Conservation (phyloP, 495 filamentous ascomycete species). For the Podospora fimiseda region DNA sequence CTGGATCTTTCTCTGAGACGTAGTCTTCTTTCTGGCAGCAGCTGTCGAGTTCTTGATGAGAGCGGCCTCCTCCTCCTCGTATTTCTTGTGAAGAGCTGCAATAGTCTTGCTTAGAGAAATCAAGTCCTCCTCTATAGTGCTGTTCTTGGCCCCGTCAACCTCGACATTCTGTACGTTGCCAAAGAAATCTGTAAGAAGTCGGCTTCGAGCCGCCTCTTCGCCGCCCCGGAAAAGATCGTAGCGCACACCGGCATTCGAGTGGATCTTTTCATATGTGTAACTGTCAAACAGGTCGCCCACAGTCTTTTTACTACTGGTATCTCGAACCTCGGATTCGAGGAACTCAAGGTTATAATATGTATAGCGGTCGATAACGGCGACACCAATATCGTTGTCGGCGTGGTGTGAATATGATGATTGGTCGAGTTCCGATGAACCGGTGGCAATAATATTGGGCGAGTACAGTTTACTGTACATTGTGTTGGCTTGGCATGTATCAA, state of each 20-base stretch:
- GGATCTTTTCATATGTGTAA: constrained; percentile 91
- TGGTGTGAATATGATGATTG: constrained; percentile 95
- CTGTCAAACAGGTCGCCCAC: constrained; percentile 92
- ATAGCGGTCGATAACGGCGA: constrained; percentile 96
- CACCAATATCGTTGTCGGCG: constrained; percentile 92
- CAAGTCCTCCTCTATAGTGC: constrained; percentile 62
- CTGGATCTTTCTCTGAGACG: constrained; percentile 34
- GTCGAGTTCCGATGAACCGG: constrained; percentile 86
- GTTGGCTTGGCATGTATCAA: constrained; percentile 98
- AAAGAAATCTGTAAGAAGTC: constrained; percentile 91
- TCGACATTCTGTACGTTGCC: constrained; percentile 97
- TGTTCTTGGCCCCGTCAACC: constrained; percentile 56
- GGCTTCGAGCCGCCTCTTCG: constrained; percentile 61
- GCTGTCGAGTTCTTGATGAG: constrained; percentile 19
- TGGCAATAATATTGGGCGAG: constrained; percentile 93
- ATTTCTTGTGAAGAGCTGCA: constrained; percentile 48
- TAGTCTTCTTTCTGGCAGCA: constrained; percentile 32
- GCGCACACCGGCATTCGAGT: constrained; percentile 81
- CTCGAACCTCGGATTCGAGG: constrained; percentile 81
- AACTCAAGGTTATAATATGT: constrained; percentile 99
- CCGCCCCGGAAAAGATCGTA: constrained; percentile 89
- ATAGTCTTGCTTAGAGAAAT: background rate
- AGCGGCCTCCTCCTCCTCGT: constrained; percentile 36
- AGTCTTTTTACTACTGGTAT: constrained; percentile 73
- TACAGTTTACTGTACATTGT: constrained; percentile 99